Base-by-base conservation (phyloP, 225 moss, liverwort and hornwort species). In the Pseudoscleropodium purum region DNA sequence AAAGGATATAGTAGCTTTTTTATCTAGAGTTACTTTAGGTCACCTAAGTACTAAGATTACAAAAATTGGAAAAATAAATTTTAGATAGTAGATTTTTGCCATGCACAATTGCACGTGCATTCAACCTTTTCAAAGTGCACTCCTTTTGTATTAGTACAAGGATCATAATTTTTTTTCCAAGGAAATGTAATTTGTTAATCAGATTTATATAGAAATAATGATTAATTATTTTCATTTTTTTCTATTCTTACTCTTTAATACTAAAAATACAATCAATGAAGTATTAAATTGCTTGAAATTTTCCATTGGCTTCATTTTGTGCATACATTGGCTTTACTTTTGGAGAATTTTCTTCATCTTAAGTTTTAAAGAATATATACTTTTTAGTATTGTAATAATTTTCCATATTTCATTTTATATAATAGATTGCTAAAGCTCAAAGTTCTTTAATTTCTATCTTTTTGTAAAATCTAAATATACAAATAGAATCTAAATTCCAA, bases 381-480 rank as follows among this genome's bases (percentile, higher is more conserved):
- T 10, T 30, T 6, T 10, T 45, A 29, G 10, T 29, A 3, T 6
- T 74, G 2, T 45, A 29, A 0, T 74, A 29, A 18, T 45, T 45
- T 73, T 74, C 2, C 1, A 45, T 27, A 10, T 29, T 43, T 16
- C 9, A 43, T 45, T 75, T 47, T 18, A 6, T 30, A 18, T 31
- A 11, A 7, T 18, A 47, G 2, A 47, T 45, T 75, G 0, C 4
- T 6, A 75, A 45, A 47, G 2, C 18, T 74, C 29, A 74, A 74
- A 73, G 43, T 72, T 5, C 5, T 24, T 0, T 8, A 0, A 41
- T 3, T 15, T 26, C 8, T 41, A 41, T 2, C 25, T 1, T 13
- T 23, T 39, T n/a, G n/a, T n/a, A 23, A 23, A n/a, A n/a, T n/a
- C 13, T n/a, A 68, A 21, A 6, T 37, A 9, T 33, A 65, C 5